Evolutionary conservation across 2,329 filamentous ascomycete genomes (phyloP).

Genomic region (Podosphaera leucotricha): DNA sequence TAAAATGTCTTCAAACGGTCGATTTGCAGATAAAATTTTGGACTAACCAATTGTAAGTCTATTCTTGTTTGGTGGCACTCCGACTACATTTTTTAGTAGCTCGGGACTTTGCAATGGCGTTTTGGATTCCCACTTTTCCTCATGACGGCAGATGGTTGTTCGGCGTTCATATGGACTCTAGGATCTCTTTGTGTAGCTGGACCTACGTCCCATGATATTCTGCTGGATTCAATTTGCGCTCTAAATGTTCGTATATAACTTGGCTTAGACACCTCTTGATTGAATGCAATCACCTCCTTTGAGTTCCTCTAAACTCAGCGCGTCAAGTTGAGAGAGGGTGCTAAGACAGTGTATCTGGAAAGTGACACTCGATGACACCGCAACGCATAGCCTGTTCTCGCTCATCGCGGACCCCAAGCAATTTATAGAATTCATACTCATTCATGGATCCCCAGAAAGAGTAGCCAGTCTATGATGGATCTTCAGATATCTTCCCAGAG

Average conservation of each 20-base stretch:
- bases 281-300: background rate
- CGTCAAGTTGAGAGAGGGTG: background rate
- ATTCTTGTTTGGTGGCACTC: background rate
- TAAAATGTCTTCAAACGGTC: background rate
- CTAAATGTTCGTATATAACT: background rate
- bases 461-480: too few species aligned
- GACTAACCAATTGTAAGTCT: background rate
- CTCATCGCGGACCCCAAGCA: too few species aligned
- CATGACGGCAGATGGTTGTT: background rate
- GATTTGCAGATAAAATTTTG: background rate
- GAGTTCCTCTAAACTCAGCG: too few species aligned
- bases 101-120: conserved; percentile 15
- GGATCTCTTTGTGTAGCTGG: background rate
- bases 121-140: conserved; percentile 16
- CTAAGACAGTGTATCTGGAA: too few species aligned
- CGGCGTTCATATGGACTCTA: background rate
- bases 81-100: background rate
- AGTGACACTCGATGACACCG: too few species aligned
- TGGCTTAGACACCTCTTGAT: background rate
- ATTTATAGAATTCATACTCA: too few species aligned
- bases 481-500: too few species aligned
- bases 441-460: too few species aligned
- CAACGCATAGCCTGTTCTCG: too few species aligned
- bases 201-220: background rate
- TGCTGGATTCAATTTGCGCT: background rate